Base-by-base conservation (phyloP, 139 green algal species). In the Chlamydomonas sp. region DNA sequence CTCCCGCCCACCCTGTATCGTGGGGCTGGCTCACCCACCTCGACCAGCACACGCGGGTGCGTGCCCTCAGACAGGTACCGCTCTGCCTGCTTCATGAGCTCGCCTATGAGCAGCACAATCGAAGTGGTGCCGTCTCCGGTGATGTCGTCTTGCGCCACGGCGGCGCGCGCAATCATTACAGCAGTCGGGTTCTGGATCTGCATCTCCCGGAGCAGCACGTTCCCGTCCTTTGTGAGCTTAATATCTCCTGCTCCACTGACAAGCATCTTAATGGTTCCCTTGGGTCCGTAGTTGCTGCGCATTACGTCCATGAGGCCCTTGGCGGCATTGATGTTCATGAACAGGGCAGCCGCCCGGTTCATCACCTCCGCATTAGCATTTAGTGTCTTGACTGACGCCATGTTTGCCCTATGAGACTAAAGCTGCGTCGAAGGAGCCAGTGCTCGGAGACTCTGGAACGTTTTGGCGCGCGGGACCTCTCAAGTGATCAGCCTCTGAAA, bases 111-210 rank as follows among this genome's bases (percentile, higher is more conserved):
- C 12, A 99, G 92, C 82, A 99, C 98, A 10, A 94, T 99, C 20
- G 96, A 97, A 0, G 96, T 98, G 17, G 98, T 99, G 81, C 98
- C 98, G 90, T 99, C 98, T 7, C 97, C 98, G 31, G 96, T 98
- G 61, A 99, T 93, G 60, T 99, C 98, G 77, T 99, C 98, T 83
- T 99, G 98, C 1, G 98, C 98, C 7, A 99, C 97, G 20, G 98
- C 98, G 59, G 97, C 97, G 15, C 98, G 93, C 8, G 98, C 98
- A 85, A 99, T 99, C 98, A 99, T 99, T 17, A 99, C 95, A 3
- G 98, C 98, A 3, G 98, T 99, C n/a, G 98, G 98, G 93, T 99
- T 99, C 81, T 99, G 98, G 80, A 99, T 99, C 90, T 99, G 98
- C 97, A 99, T 99, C 83, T 99, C 97, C 1, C 96, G 87, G 73